These are phyloP conservation scores for Oryza nivara DNA, from an alignment of 176 grass and related monocot genomes.

Conservation along the genomic window DNA sequence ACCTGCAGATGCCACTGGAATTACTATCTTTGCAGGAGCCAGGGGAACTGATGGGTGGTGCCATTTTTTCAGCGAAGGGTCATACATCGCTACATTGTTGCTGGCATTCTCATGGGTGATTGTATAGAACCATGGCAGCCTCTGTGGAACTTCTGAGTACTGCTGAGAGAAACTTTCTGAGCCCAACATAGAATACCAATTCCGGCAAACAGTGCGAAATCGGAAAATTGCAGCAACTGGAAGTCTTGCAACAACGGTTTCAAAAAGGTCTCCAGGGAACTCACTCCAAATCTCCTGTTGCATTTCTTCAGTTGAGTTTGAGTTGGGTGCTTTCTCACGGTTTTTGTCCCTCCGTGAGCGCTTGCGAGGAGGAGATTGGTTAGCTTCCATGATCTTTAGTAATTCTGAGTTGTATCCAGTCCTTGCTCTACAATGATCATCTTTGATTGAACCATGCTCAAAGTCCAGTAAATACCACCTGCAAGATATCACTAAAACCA, in stretches of 20 bases:
- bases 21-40: constrained; percentile 68
- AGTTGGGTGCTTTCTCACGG: constrained; percentile 47
- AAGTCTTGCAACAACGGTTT: constrained; percentile 87
- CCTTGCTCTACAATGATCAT: constrained; percentile 63
- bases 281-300: constrained; percentile 84
- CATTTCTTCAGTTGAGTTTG: constrained; percentile 65
- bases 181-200: constrained; percentile 76
- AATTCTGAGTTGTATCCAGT: constrained; percentile 55
- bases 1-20: constrained; percentile 92
- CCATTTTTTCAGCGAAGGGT: constrained; percentile 83
- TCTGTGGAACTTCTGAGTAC: constrained; percentile 60
- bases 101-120: constrained; percentile 81
- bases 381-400: constrained; percentile 64
- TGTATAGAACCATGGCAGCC: constrained; percentile 86
- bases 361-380: constrained; percentile 63
- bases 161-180: constrained; percentile 71
- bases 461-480: constrained; percentile 86
- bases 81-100: constrained; percentile 76
- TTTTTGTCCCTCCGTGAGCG: constrained; percentile 56
- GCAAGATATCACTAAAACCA: constrained; percentile 36
- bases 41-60: constrained; percentile 66
- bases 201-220: constrained; percentile 82
- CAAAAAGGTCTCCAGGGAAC: constrained; percentile 88
- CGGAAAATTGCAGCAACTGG: constrained; percentile 78
- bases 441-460: constrained; percentile 60